Percentiles rank a stretch among this genome's conserved stretches.
Conservation (phyloP, 73 alveolate genomes). For the Stentor roeselii region DNA sequence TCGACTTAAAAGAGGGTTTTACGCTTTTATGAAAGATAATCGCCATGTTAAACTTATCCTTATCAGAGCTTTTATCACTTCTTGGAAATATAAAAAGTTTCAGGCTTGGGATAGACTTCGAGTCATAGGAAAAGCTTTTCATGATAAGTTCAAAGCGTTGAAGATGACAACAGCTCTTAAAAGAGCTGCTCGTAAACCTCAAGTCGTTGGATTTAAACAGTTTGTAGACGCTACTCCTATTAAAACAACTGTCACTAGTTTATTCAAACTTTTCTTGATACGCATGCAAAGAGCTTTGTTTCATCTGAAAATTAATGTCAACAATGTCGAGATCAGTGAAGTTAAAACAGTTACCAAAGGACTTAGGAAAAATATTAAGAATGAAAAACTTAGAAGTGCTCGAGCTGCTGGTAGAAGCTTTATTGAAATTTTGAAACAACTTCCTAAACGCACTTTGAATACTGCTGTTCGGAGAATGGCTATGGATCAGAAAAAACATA, state of each 20-base stretch:
- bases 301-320: background rate
- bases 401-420: slow-evolving; percentile 4
- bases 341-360: background rate
- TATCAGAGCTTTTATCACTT: background rate
- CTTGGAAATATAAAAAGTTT: background rate
- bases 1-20: background rate
- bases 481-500: background rate
- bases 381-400: slow-evolving; percentile 5
- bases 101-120: slow-evolving; percentile 13
- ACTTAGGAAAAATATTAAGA: background rate
- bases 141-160: background rate
- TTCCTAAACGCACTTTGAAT: background rate
- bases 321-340: background rate
- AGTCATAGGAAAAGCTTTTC: background rate
- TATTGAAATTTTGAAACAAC: background rate
- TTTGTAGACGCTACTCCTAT: background rate
- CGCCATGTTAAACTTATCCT: background rate
- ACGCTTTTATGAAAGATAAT: background rate
- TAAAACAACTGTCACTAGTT: background rate
- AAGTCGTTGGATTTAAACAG: background rate
- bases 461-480: background rate
- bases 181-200: background rate
- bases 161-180: slow-evolving; percentile 19
- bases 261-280: background rate
- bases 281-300: background rate